Evolutionary conservation across 768 basidiomycete genomes (phyloP), one percentile per base, ranked within the genome.

Genomic region (Leccinum broughii): DNA sequence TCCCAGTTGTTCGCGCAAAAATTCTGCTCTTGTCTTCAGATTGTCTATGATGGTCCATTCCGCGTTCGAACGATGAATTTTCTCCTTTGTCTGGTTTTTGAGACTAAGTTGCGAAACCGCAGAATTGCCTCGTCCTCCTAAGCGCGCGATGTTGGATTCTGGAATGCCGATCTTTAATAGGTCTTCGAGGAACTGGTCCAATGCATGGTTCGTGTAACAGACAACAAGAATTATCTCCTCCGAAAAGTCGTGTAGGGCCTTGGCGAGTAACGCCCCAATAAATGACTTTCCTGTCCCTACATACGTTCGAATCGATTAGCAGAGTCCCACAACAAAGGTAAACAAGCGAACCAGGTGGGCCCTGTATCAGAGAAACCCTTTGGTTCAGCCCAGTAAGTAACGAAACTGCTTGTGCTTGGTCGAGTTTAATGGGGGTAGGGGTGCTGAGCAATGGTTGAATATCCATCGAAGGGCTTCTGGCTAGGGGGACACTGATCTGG

Each of bases 251-350:
- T 88, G 80, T 4, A 88, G 68, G 6, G 80, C 73, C 62, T 88
- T 89, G 0, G 85, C 85, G 1, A 89, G 71, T 0, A 89, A 72
- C 0, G 85, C 85, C 0, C 88, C 88, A 26, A 89, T 84, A 64
- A 88, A 88, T 0, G 86, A 88, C 62, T 89, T 90, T 2, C 88
- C 88, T 0, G 88, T 90, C 1, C 88, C 88, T 89, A 9, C 13
- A 13, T 35, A 13, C 41, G 48, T 24, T 4, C 14, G 6, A 24
- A 17, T 22, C 17, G 10, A 34, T 61, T 24, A 58, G 13, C 8
- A 30, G 2, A 14, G 32, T 15, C 7, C 6, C 4, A 6, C 5
- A 37, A 46, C 2, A 24, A 22, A n/a, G 24, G 11, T 3, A 22
- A 39, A 41, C n/a, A 14, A 41, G 69, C 78, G 22, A 70, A 87